Evolutionary conservation across 139 green algal species (phyloP).

Genomic region (Chlorella sp.): DNA sequence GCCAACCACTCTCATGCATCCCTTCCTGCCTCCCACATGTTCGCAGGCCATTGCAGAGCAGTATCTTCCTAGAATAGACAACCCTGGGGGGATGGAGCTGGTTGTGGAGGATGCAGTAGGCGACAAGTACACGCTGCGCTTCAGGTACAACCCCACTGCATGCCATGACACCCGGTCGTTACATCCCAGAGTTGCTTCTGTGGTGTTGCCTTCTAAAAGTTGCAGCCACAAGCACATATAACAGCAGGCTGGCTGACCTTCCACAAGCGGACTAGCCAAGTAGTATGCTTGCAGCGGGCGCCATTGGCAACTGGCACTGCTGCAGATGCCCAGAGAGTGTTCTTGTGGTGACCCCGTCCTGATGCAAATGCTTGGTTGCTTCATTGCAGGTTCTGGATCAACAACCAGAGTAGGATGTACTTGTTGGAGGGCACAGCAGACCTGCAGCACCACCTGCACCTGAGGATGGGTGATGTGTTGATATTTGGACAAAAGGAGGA

Average conservation of each 20-base stretch:
- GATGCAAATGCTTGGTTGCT: not conserved
- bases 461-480: slow-evolving; percentile 59
- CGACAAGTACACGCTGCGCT: slow-evolving; percentile 49
- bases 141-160: slow-evolving; percentile 16
- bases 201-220: not conserved
- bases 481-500: slow-evolving; percentile 60
- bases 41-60: slow-evolving; percentile 48
- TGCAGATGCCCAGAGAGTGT: not conserved
- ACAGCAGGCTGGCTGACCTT: no score
- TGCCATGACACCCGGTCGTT: not conserved
- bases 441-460: slow-evolving; percentile 51
- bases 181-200: not conserved
- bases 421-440: slow-evolving; percentile 55
- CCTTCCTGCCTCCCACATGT: not conserved
- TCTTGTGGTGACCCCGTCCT: not conserved
- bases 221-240: not conserved
- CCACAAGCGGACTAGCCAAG: no score
- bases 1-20: not conserved
- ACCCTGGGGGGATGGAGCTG: slow-evolving; percentile 39
- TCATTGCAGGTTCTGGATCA: slow-evolving; percentile 52
- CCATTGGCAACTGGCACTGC: no score
- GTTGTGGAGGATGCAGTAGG: slow-evolving; percentile 37
- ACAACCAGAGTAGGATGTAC: slow-evolving; percentile 67
- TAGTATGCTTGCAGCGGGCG: no score
- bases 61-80: slow-evolving; percentile 49